phyloP scores from a whole-genome alignment of 805 yeast genomes.

The Starmerella vaccinii region DNA sequence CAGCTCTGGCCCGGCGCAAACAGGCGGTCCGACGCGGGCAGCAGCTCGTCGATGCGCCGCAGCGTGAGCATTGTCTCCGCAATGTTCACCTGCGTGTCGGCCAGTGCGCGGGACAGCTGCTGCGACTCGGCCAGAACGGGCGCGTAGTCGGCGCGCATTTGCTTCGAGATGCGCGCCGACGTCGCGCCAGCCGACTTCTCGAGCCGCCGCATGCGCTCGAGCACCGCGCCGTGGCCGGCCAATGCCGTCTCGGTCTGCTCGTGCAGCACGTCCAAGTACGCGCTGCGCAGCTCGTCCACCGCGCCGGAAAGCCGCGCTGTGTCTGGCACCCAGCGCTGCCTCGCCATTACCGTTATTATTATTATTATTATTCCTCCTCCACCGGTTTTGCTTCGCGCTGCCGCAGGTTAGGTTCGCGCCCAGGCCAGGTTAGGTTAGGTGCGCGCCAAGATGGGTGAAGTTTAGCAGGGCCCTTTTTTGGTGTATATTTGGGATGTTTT shows the following conservation, averaged over 20 bases:
- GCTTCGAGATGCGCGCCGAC: slow-evolving; percentile 3
- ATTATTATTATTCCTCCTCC: no score
- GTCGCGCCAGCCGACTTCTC: slow-evolving; percentile 13
- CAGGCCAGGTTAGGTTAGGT: no score
- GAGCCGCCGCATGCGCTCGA: slow-evolving; percentile 8
- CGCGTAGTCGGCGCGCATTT: slow-evolving; percentile 2
- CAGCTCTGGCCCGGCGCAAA: slow-evolving; percentile 1
- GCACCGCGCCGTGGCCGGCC: slow-evolving; percentile 8
- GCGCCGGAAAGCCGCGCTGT: slow-evolving; percentile 7
- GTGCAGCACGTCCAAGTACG: slow-evolving; percentile 6
- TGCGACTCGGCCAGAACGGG: background rate
- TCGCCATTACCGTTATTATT: background rate
- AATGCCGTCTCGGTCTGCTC: slow-evolving; percentile 7
- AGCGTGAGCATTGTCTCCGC: slow-evolving; percentile 7
- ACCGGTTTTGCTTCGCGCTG: no score
- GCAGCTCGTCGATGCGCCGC: slow-evolving; percentile 2
- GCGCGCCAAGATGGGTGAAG: no score
- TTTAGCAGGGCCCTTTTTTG: no score
- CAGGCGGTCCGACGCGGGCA: slow-evolving; percentile 10
- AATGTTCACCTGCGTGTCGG: slow-evolving; percentile 2
- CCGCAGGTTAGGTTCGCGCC: no score
- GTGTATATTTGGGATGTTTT: no score
- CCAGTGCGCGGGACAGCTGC: slow-evolving; percentile 6
- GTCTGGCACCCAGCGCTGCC: slow-evolving; percentile 14
- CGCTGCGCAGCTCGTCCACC: slow-evolving; percentile 6